A percentile compares a stretch with the other conserved stretches of the same genome.
These are phyloP conservation scores for Hansenula sp. DNA, from an alignment of 1,139 yeast genomes.

Conservation along the genomic window DNA sequence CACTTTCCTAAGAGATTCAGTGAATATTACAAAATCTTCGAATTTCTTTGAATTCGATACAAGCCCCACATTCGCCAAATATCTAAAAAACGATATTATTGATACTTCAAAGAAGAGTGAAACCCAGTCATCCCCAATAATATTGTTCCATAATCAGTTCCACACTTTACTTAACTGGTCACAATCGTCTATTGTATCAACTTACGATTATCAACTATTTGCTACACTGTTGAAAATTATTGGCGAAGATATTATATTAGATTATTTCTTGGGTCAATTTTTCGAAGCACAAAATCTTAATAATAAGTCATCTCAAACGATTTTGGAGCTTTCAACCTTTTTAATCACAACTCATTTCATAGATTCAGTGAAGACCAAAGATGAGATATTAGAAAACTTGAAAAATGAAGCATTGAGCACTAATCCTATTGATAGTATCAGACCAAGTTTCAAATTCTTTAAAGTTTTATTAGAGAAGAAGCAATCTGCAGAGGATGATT, in stretches of 20 bases:
- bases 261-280: slow-evolving; percentile 18
- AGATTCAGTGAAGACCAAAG: slow-evolving; percentile 7
- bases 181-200: slow-evolving; percentile 16
- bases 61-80: slow-evolving; percentile 3
- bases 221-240: slow-evolving; percentile 10
- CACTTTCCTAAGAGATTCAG: not conserved
- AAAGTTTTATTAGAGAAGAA: slow-evolving; percentile 9
- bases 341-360: slow-evolving; percentile 11
- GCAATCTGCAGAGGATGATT: not conserved
- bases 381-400: slow-evolving; percentile 7
- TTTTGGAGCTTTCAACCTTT: slow-evolving; percentile 17
- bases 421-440: not conserved
- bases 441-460: slow-evolving; percentile 4
- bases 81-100: not conserved
- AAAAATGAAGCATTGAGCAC: slow-evolving; percentile 7
- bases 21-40: not conserved
- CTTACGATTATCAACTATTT: slow-evolving; percentile 16
- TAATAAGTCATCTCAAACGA: slow-evolving; percentile 11
- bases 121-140: slow-evolving; percentile 10
- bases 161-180: slow-evolving; percentile 19
- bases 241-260: slow-evolving; percentile 14
- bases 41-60: slow-evolving; percentile 14
- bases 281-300: slow-evolving; percentile 9
- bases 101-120: slow-evolving; percentile 1
- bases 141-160: slow-evolving; percentile 15